Base-by-base conservation (phyloP, 2,329 filamentous ascomycete species). In the Lojkania enalia region DNA sequence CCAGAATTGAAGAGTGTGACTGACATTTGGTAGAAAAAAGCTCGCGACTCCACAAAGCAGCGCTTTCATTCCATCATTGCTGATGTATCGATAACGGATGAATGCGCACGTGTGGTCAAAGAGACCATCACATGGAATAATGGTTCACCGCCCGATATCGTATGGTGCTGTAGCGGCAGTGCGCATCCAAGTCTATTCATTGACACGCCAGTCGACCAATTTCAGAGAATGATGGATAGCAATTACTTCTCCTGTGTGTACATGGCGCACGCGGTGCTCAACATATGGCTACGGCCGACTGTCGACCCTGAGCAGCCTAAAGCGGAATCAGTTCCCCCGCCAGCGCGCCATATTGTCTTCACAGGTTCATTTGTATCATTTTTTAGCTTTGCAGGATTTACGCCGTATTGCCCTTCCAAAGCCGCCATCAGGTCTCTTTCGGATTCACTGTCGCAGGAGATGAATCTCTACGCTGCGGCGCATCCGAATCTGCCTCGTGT, bases 231-330 rank as follows among this genome's bases (percentile, higher is more conserved):
- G 53, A 73, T 74, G 65, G 60, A 69, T 20, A 69, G 55, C 31
- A 74, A 74, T 50, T 75, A 74, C 52, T 71, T 73, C 49, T 64
- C 68, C 1, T 64, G 60, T 21, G 53, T 68, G 3, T 70, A 71
- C 50, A 71, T 70, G 48, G 71, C 71, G 2, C 71, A 74, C 30
- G 66, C 65, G 1, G 48, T 51, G 0, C 39, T 70, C n/a, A 60
- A 46, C 5, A 37, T 43, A 42, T 72, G 67, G 64, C 47, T 70
- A 1, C 51, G 42, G 7, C 35, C 51, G 18, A 15, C 21, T 1
- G 13, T 41, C 18, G 35, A n/a, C 15, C 29, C 31, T 9, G 27
- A 15, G 15, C 11, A 44, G 4, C 14, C 46, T 5, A 21, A 20
- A 3, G 23, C 35, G 5, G 29, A 20, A 11, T 27, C 31, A 27